Evolutionary conservation across 306 rosid species (phyloP), one percentile per base, ranked within the genome.

Genomic region (Myrica gale): DNA sequence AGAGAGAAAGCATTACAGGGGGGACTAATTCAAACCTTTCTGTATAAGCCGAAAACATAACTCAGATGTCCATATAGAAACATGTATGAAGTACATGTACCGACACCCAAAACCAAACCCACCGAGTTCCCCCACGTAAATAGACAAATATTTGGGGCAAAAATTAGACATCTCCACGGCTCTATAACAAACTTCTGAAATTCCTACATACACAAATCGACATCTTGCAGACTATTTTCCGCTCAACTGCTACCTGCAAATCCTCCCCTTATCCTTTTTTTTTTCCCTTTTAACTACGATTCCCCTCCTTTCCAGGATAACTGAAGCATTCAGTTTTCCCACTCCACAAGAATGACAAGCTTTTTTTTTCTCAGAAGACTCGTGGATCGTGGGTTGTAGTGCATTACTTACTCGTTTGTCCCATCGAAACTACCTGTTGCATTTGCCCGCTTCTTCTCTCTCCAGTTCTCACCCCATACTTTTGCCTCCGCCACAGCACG

Each of bases 391-490:
- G 12, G 37, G 78, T 67, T 47, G 75, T 71, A 69, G 19, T 9
- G 45, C 60, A 69, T 75, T 76, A 65, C 81, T 85, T 83, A 94
- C 82, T 92, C 97, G 71, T 87, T 87, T 32, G 98, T 85, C 77
- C 92, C 87, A 80, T 95, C 97, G 66, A 95, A 95, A 91, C 97
- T 95, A 48, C 92, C 97, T 89, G 84, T 71, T 1, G 77, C 93
- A 37, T 84, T 86, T 37, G 97, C 97, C 50, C 93, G 80, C 83
- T 92, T 96, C 79, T 88, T 90, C 62, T 92, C 99, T 77, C 98
- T 89, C 97, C 97, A 96, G 76, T 96, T 96, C 85, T 96, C 98
- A 0, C 97, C 97, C 97, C 98, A 95, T 50, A 92, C 93, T 88
- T 88, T 95, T 0, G 97, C 96, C 78, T 92, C 99, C 6, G 99